Evolutionary conservation across 164 flowering plant genomes (phyloP).

Genomic region (Aristolochia californica): DNA sequence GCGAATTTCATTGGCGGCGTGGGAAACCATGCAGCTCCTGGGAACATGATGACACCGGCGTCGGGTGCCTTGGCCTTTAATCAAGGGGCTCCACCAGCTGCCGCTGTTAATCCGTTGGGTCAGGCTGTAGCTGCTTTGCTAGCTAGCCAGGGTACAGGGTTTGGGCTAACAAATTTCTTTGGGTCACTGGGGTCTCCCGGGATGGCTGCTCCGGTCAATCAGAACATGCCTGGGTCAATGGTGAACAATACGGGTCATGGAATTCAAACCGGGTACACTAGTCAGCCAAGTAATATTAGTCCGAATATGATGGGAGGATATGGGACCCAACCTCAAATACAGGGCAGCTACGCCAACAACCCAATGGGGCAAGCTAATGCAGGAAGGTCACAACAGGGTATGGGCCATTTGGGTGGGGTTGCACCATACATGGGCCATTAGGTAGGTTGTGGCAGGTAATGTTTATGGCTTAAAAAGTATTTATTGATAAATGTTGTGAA

Average conservation of each 20-base stretch:
- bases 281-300: slow-evolving; percentile 20
- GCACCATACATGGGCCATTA: slow-evolving; percentile 51
- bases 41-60: slow-evolving; percentile 54
- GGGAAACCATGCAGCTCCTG: slow-evolving; percentile 14
- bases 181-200: slow-evolving; percentile 39
- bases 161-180: slow-evolving; percentile 54
- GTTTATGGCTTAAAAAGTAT: background rate
- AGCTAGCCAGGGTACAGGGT: slow-evolving; percentile 64
- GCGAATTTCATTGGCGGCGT: slow-evolving; percentile 10
- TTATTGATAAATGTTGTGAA: background rate
- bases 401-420: slow-evolving; percentile 33
- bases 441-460: slow-evolving; percentile 13
- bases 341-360: slow-evolving; percentile 41
- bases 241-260: slow-evolving; percentile 33
- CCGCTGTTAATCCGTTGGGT: slow-evolving; percentile 47
- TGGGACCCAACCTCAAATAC: slow-evolving; percentile 44
- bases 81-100: slow-evolving; percentile 32
- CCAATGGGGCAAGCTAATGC: slow-evolving; percentile 39
- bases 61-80: slow-evolving; percentile 26
- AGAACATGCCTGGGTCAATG: slow-evolving; percentile 18
- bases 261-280: slow-evolving; percentile 42
- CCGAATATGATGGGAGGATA: slow-evolving; percentile 39
- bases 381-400: slow-evolving; percentile 48
- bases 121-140: slow-evolving; percentile 77
- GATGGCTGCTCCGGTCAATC: slow-evolving; percentile 29